These are phyloP conservation scores for Penicillium sp. DNA, from an alignment of 2,329 filamentous ascomycete species.

Conservation along the genomic window DNA sequence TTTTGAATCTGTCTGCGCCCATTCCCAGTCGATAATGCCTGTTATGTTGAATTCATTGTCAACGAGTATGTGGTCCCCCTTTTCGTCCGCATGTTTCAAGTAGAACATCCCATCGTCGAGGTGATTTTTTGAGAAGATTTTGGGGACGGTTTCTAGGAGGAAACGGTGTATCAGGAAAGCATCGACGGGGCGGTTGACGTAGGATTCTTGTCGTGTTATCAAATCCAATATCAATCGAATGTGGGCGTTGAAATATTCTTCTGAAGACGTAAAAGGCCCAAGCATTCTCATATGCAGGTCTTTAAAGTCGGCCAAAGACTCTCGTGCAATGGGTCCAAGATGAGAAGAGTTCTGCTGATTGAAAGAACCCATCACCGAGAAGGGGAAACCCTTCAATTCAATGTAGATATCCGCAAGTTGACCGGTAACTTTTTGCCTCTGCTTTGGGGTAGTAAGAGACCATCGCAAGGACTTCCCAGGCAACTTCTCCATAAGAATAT, in stretches of 20 bases:
- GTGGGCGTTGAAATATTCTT: constrained; percentile 37
- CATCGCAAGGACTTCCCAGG: constrained; percentile 39
- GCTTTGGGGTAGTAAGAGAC: constrained; percentile 32
- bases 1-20: constrained; percentile 34
- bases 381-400: constrained; percentile 39
- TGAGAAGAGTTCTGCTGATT: constrained; percentile 24
- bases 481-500: constrained; percentile 46
- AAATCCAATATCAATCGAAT: constrained; percentile 39
- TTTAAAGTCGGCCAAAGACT: constrained; percentile 38
- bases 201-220: constrained; percentile 38
- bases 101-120: constrained; percentile 38
- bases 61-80: constrained; percentile 49
- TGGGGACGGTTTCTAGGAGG: constrained; percentile 37
- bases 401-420: constrained; percentile 42
- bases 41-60: constrained; percentile 48
- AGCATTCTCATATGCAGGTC: constrained; percentile 23
- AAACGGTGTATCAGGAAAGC: constrained; percentile 45
- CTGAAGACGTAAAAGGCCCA: constrained; percentile 36
- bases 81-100: constrained; percentile 49
- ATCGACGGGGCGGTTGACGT: constrained; percentile 32
- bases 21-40: constrained; percentile 51
- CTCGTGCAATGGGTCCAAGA: constrained; percentile 39
- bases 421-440: constrained; percentile 36
- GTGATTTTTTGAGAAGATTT: constrained; percentile 13
- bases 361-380: constrained; percentile 39